Conservation (phyloP, 1,284 basidiomycete genomes). For the Ganoderma multipileum region DNA sequence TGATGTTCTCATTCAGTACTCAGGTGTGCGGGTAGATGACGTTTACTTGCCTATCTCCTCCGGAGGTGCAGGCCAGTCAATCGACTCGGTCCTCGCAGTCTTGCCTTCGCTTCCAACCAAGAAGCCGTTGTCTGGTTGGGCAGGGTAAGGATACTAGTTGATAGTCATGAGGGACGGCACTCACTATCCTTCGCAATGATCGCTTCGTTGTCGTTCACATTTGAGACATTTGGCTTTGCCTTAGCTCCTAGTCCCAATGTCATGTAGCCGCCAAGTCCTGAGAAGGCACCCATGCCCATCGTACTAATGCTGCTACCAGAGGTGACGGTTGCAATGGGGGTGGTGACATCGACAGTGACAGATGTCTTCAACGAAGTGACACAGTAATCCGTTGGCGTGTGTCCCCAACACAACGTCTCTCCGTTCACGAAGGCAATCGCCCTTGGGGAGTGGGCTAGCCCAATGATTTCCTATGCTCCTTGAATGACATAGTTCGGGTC, state of each 20-base stretch:
- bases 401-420: slow-evolving; percentile 76
- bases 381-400: slow-evolving; percentile 77
- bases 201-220: slow-evolving; percentile 71
- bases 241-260: slow-evolving; percentile 81
- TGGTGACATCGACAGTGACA: slow-evolving; percentile 62
- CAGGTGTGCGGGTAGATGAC: neutral
- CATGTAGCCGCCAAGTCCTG: slow-evolving; percentile 89
- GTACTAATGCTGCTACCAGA: slow-evolving; percentile 49
- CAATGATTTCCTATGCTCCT: slow-evolving; percentile 67
- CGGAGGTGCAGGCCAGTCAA: slow-evolving; percentile 84
- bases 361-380: slow-evolving; percentile 73
- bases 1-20: slow-evolving; percentile 37
- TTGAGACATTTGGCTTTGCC: slow-evolving; percentile 70
- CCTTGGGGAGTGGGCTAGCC: slow-evolving; percentile 86
- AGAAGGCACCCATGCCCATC: slow-evolving; percentile 73
- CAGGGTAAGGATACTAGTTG: neutral
- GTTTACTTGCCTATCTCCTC: slow-evolving; percentile 74
- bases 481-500: neutral
- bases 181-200: slow-evolving; percentile 84
- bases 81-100: slow-evolving; percentile 59
- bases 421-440: slow-evolving; percentile 72
- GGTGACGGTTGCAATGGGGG: slow-evolving; percentile 53
- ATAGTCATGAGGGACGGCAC: slow-evolving; percentile 33
- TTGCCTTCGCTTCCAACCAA: slow-evolving; percentile 78
- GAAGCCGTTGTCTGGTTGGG: slow-evolving; percentile 68